Base-by-base conservation (phyloP, 2,329 filamentous ascomycete species). In the Emergomyces orientalis region DNA sequence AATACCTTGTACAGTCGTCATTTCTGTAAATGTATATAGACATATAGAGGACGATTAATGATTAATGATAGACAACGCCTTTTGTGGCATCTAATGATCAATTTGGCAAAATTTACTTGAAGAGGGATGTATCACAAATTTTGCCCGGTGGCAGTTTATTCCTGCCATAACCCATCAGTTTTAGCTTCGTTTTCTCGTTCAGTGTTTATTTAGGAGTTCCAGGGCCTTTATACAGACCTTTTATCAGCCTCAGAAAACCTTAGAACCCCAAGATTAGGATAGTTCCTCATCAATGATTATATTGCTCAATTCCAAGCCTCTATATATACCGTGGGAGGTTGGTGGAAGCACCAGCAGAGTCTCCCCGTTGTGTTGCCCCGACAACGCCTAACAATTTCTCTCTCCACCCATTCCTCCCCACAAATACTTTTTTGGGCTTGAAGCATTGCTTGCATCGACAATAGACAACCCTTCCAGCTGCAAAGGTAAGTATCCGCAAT, bases 311-410 rank as follows among this genome's bases (percentile, higher is more conserved):
- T 27, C 22, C 22, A 49, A n/a, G n/a, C n/a, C n/a, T n/a, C n/a
- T n/a, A n/a, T n/a, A n/a, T n/a, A n/a, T n/a, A n/a, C n/a, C n/a
- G n/a, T n/a, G n/a, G n/a, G n/a, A n/a, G n/a, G n/a, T n/a, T n/a
- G n/a, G n/a, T n/a, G n/a, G n/a, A n/a, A n/a, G n/a, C n/a, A n/a
- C n/a, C n/a, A n/a, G n/a, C n/a, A n/a, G n/a, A n/a, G n/a, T n/a
- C n/a, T n/a, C n/a, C n/a, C n/a, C n/a, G n/a, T 17, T 11, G 19
- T 2, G 59, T 60, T 60, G 59, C 59, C 59, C 27, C 19, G 45
- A 60, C 59, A 60, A 60, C 59, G 8, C 32, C 11, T 30, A 3
- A 5, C 30, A 7, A 7, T 19, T 3, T 39, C 11, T 25, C 52
- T 30, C 17, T 37, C 19, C 32, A n/a, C 7, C 17, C n/a, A 37